These are phyloP conservation scores for Suhomyces bolitotheri DNA, from an alignment of 1,139 yeast genomes.

Conservation along the genomic window DNA sequence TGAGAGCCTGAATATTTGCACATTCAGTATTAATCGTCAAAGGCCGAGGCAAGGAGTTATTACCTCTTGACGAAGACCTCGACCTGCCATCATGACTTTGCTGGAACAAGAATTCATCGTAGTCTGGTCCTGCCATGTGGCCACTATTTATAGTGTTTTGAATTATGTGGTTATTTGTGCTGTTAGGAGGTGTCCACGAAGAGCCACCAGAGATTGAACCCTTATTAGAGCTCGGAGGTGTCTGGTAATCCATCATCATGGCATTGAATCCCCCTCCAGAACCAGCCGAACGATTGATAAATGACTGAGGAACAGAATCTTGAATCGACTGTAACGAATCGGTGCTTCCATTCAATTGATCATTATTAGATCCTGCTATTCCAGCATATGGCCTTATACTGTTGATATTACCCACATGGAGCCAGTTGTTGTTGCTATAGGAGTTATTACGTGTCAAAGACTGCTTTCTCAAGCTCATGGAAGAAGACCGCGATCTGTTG, in stretches of 20 bases:
- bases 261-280: slow-evolving; percentile 23
- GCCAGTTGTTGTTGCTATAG: slow-evolving; percentile 39
- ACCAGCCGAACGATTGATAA: slow-evolving; percentile 35
- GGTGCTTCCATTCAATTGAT: slow-evolving; percentile 33
- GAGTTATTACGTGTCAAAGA: slow-evolving; percentile 49
- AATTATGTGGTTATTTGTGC: slow-evolving; percentile 14
- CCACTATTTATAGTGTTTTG: slow-evolving; percentile 20
- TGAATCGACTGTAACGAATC: slow-evolving; percentile 49
- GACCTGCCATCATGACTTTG: slow-evolving; percentile 25
- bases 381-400: slow-evolving; percentile 29
- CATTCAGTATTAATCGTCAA: slow-evolving; percentile 45
- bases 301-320: slow-evolving; percentile 46
- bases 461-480: slow-evolving; percentile 43
- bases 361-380: slow-evolving; percentile 18
- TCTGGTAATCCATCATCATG: slow-evolving; percentile 47
- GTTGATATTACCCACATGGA: slow-evolving; percentile 48
- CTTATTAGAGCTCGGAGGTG: slow-evolving; percentile 45
- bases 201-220: slow-evolving; percentile 29
- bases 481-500: slow-evolving; percentile 26
- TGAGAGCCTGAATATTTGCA: slow-evolving; percentile 30
- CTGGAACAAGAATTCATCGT: slow-evolving; percentile 27
- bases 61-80: slow-evolving; percentile 27
- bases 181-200: slow-evolving; percentile 18
- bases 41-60: slow-evolving; percentile 32
- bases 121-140: slow-evolving; percentile 17